Evolutionary conservation across 2,329 filamentous ascomycete genomes (phyloP).

Genomic region (Diaporthe aspalathi): DNA sequence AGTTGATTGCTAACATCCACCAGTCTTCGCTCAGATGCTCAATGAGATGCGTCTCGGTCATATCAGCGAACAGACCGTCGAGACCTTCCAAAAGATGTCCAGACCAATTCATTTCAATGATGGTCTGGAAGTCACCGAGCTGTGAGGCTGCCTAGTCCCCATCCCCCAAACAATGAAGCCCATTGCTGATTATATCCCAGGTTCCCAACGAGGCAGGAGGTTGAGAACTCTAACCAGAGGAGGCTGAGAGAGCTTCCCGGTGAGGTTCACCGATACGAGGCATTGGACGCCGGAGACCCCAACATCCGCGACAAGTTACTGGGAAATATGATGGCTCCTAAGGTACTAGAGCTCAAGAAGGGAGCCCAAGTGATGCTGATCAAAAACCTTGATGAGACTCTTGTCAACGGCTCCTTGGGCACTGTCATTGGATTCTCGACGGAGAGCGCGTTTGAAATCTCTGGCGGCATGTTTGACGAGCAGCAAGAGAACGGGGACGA

Average conservation of each 20-base stretch:
- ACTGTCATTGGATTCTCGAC: constrained; percentile 83
- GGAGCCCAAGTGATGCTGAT: constrained; percentile 99
- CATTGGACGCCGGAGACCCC: constrained; percentile 80
- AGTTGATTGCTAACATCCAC: constrained; percentile 40
- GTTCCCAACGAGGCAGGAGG: constrained; percentile 90
- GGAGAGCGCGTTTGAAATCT: constrained; percentile 54
- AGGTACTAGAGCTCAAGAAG: constrained; percentile 82
- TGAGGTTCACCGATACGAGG: constrained; percentile 74
- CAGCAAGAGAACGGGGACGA: constrained; percentile 45
- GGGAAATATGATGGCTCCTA: constrained; percentile 92
- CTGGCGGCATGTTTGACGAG: constrained; percentile 54
- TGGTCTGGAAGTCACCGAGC: constrained; percentile 83
- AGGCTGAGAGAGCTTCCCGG: constrained; percentile 81
- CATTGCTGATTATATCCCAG: constrained; percentile 49
- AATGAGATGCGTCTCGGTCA: constrained; percentile 96
- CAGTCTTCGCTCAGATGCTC: constrained; percentile 90
- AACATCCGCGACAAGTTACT: constrained; percentile 80
- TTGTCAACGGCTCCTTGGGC: constrained; percentile 95
- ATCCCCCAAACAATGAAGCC: not conserved
- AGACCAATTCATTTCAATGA: constrained; percentile 80
- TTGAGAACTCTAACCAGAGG: constrained; percentile 84
- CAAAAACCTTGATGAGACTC: constrained; percentile 94
- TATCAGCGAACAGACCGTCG: constrained; percentile 80
- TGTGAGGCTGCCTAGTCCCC: constrained; percentile 61
- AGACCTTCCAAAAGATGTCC: constrained; percentile 78